phyloP scores from a whole-genome alignment of 768 basidiomycete genomes.

The Infundibulicybe gibba region DNA sequence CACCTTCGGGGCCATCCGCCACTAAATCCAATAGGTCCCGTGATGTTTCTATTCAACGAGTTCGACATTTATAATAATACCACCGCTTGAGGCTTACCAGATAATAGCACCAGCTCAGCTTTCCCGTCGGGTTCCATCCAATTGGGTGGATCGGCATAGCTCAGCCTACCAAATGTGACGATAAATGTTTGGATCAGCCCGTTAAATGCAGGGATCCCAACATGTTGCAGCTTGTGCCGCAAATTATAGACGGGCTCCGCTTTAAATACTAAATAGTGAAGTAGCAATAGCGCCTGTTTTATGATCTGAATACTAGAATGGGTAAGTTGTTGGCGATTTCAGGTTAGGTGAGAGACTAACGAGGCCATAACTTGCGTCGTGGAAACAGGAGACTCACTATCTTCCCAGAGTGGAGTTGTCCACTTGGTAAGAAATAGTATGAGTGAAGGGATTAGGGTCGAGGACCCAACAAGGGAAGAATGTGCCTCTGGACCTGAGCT shows the following conservation, averaged over 20 bases:
- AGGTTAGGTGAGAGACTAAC: constrained; percentile 23
- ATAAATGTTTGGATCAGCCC: constrained; percentile 68
- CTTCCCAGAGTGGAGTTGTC: constrained; percentile 64
- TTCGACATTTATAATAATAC: constrained; percentile 1
- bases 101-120: constrained; percentile 38
- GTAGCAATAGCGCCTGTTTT: constrained; percentile 50
- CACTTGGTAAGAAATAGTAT: constrained; percentile 51
- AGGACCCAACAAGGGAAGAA: constrained; percentile 38
- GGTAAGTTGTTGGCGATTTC: not conserved
- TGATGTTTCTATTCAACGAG: constrained; percentile 42
- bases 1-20: constrained; percentile 72
- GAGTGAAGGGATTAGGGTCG: constrained; percentile 60
- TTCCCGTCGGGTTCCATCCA: constrained; percentile 45
- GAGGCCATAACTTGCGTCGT: constrained; percentile 27
- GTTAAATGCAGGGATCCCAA: constrained; percentile 51
- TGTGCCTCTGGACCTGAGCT: constrained; percentile 35
- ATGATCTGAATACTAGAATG: constrained; percentile 48
- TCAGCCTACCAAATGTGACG: constrained; percentile 73
- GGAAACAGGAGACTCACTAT: constrained; percentile 38
- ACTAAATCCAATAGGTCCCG: constrained; percentile 60
- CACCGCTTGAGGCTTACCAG: constrained; percentile 34
- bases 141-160: constrained; percentile 62
- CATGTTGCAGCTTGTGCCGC: constrained; percentile 53
- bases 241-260: constrained; percentile 46
- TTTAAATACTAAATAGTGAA: constrained; percentile 61